Base-by-base conservation (phyloP, 2,329 filamentous ascomycete genomes). In the Aspergillus spinulosporus region DNA sequence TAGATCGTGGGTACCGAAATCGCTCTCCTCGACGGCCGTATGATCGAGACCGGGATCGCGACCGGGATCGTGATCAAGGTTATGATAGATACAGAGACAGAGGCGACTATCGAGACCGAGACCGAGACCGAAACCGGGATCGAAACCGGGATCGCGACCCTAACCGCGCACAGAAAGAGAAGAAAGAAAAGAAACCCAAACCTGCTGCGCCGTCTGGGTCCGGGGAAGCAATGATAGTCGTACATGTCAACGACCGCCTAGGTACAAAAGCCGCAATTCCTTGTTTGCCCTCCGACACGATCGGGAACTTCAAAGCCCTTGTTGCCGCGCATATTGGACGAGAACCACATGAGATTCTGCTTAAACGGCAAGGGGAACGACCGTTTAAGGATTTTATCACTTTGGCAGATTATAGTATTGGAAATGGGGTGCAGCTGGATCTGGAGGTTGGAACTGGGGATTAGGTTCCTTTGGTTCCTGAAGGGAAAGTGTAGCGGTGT, bases 241-340 rank as follows among this genome's bases (percentile, higher is more conserved):
- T 97, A 14, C 86, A 93, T 67, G 86, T 97, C 69, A 97, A 97
- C 72, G 93, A 97, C 74, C 84, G 93, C n/a, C 79, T 97, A 36
- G 93, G 93, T 11, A 97, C 93, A n/a, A 96, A 96, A 69, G 90
- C 92, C 12, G 88, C 90, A 51, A 94, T 97, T 62, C 93, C 93
- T 0, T 97, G 92, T 71, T 80, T 96, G 56, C 87, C 90, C 0
- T 88, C 86, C 2, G 93, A 97, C 75, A 87, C 87, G 5, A 87
- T 97, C 62, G 52, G 57, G 2, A 55, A 61, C 43, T 57, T 61
- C 46, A 61, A 61, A 49, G 57, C 54, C 14, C 44, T 55, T 81
- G 92, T 97, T 26, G 92, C 92, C 3, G 90, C 90, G 40, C 84
- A 89, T 60, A 95, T 97, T 66, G 93, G 93, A 1, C 84, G 93